These are phyloP conservation scores for Uronychia binucleata DNA, from an alignment of 73 alveolate genomes.

Conservation along the genomic window DNA sequence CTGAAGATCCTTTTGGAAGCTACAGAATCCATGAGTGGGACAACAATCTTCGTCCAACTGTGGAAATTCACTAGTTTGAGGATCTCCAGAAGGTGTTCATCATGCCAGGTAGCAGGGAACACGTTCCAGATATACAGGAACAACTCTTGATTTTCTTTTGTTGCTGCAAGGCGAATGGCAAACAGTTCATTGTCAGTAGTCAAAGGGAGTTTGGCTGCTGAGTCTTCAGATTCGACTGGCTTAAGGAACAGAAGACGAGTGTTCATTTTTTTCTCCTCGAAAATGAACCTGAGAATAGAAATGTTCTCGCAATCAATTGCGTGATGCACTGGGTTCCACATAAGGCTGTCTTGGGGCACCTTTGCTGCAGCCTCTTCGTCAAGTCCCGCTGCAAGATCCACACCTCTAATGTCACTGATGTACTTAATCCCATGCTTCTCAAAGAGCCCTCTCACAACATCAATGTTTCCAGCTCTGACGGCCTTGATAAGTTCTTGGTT, in stretches of 20 bases:
- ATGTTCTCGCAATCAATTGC: background rate
- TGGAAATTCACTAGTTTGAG: background rate
- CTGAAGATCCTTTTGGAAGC: background rate
- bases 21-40: background rate
- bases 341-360: background rate
- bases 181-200: background rate
- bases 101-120: background rate
- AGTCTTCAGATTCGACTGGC: background rate
- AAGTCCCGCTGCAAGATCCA: no score
- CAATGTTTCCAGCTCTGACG: background rate
- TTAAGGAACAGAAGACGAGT: background rate
- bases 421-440: background rate
- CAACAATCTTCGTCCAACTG: background rate
- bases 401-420: background rate
- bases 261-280: background rate
- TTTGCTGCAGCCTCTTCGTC: background rate
- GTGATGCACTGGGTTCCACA: slow-evolving; percentile 1
- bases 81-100: background rate
- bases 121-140: background rate
- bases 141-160: background rate
- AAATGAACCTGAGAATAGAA: background rate
- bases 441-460: background rate
- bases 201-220: background rate
- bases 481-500: background rate
- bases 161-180: background rate